Evolutionary conservation across 2,329 filamentous ascomycete species (phyloP).

Genomic region (Aspergillus quadricinctus): DNA sequence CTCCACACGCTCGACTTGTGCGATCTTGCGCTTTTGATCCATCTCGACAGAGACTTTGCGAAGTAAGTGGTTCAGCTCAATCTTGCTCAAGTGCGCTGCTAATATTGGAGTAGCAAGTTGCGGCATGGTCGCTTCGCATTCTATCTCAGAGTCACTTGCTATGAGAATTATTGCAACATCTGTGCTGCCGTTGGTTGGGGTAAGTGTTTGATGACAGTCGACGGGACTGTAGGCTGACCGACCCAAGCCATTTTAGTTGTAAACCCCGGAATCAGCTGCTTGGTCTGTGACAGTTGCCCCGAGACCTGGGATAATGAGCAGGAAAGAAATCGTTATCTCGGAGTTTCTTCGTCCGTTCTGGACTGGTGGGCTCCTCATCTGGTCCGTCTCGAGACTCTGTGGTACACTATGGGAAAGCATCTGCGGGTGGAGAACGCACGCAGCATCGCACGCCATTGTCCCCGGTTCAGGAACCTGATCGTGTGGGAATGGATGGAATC

Average conservation of each 20-base stretch:
- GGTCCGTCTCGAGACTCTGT: background rate
- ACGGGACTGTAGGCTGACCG: background rate
- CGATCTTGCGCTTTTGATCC: background rate
- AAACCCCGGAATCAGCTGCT: background rate
- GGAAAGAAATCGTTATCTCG: background rate
- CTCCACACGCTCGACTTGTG: background rate
- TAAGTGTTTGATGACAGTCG: background rate
- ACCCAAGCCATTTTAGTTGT: background rate
- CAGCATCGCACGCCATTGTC: background rate
- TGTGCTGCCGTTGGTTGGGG: background rate
- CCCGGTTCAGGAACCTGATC: background rate
- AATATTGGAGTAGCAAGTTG: background rate
- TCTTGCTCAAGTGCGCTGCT: background rate
- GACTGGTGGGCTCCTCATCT: background rate
- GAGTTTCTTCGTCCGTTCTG: background rate
- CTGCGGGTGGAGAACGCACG: background rate
- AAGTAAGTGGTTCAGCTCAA: background rate
- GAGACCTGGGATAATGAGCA: background rate
- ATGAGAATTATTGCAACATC: background rate
- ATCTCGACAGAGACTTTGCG: background rate
- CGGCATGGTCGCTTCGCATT: background rate
- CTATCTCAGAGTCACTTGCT: background rate
- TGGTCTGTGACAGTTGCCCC: background rate
- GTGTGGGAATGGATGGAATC: background rate
- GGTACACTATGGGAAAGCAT: background rate